Evolutionary conservation across 345 rosid species (phyloP), one percentile per base, ranked within the genome.

Genomic region (Eucalyptus marginata): DNA sequence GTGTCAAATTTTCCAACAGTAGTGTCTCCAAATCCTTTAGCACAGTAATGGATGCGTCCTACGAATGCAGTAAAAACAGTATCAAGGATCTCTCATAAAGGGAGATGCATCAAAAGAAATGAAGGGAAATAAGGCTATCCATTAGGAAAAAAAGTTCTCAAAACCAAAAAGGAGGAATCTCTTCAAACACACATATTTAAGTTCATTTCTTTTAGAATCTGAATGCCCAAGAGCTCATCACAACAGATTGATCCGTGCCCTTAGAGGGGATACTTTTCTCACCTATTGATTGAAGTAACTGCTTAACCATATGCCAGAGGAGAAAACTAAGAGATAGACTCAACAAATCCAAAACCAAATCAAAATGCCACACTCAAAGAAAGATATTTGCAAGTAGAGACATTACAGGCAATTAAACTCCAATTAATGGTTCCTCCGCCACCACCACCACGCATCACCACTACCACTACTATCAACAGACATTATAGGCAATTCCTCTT

Each of bases 21-120:
- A 96, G 95, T 85, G 91, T 86, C 94, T 96, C 99, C 95, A 97
- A 93, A 86, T 96, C 95, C 88, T 71, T 92, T 91, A 95, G 93
- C 47, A 97, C 89, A 89, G 92, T 43, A 83, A 94, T 88, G 6
- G 95, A 94, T 86, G 99, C 96, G 87, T 94, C 99, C 99, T 96
- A 25, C 7, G 79, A 87, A 40, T 43, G 22, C 13, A 49, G 56
- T 4, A 66, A 18, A 49, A 87, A 50, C 86, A 88, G 88, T 52
- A 84, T 84, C 25, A 90, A 66, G 36, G 27, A 80, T 44, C 89
- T 62, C 40, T 47, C 40, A 4, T 36, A 36, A 36, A 68, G 29
- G 29, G 2, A 9, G 54, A 49, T 62, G 49, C 46, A 87, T 66
- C 59, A 52, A 52, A 52, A 51, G 40, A 36, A 36, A 36, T 51